Evolutionary conservation across 805 yeast species (phyloP).

Genomic region (Limtongia smithiae): DNA sequence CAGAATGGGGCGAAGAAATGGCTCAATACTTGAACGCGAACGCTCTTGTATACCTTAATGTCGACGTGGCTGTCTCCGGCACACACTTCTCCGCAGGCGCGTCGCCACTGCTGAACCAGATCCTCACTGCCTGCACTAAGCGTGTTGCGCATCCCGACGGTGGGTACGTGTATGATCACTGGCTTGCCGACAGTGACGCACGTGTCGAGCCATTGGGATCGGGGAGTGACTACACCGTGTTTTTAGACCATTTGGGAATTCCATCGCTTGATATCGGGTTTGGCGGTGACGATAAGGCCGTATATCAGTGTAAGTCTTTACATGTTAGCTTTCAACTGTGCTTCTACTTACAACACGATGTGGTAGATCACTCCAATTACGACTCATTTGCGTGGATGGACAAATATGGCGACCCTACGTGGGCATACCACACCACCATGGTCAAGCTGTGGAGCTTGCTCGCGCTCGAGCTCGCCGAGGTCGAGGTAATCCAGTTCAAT

Average conservation of each 20-base stretch:
- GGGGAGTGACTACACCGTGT: slow-evolving; percentile 61
- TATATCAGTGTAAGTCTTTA: slow-evolving; percentile 47
- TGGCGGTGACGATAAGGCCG: slow-evolving; percentile 46
- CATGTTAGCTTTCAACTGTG: background rate
- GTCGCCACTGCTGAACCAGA: slow-evolving; percentile 55
- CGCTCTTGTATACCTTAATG: slow-evolving; percentile 64
- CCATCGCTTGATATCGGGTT: slow-evolving; percentile 58
- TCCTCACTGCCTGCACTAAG: slow-evolving; percentile 47
- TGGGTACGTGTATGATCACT: slow-evolving; percentile 37
- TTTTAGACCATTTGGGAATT: slow-evolving; percentile 43
- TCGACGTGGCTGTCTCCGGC: slow-evolving; percentile 66
- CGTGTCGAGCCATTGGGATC: slow-evolving; percentile 55
- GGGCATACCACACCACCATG: slow-evolving; percentile 54
- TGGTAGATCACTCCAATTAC: slow-evolving; percentile 62
- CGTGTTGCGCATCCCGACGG: slow-evolving; percentile 47
- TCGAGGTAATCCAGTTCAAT: slow-evolving; percentile 46
- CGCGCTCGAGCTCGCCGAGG: slow-evolving; percentile 48
- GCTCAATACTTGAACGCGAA: slow-evolving; percentile 45
- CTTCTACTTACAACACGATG: background rate
- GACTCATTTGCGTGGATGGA: slow-evolving; percentile 60
- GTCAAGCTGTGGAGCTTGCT: slow-evolving; percentile 53
- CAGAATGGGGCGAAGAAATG: slow-evolving; percentile 70
- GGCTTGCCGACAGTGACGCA: slow-evolving; percentile 35
- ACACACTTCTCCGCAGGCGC: slow-evolving; percentile 48
- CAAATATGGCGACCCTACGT: slow-evolving; percentile 58